Evolutionary conservation across 257 asterid species (phyloP), one percentile per base, ranked within the genome.

Genomic region (Nicotiana tomentosiformis): DNA sequence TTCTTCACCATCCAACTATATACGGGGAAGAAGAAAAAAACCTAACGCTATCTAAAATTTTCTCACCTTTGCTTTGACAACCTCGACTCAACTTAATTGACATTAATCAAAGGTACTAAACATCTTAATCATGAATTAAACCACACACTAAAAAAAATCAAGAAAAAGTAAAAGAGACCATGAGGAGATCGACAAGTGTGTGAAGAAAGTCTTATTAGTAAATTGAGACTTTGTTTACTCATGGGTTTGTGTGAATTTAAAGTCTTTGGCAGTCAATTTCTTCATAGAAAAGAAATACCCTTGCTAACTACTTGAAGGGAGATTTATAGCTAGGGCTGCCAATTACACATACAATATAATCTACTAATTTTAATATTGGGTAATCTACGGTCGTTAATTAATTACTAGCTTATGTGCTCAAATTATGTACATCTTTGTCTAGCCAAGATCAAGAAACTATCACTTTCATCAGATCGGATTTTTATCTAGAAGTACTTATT

Each of bases 1-100:
- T 49, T 69, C 74, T 49, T 67, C 77, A 4, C 70, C 64, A 69
- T 53, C 43, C 16, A 17, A 30, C 20, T 4, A 55, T 20, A 20
- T 20, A 20, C 7, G 33, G 7, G 23, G 51, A 72, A 61, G 8
- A 51, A 53, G 33, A 60, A 23, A 4, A 83, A 77, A 60, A 69
- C 66, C 72, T 10, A 23, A 15, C 64, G 17, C 66, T 32, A 82
- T 83, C 62, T 78, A 58, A 58, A 37, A 33, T 72, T 65, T 77
- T 60, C 70, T 0, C 64, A 77, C 80, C 43, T 74, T 72, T 56
- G 77, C 51, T 72, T 84, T 82, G 89, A 78, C 81, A 82, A 82
- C 66, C 26, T 65, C 65, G 84, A 78, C 69, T 65, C 62, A 20
- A 85, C 62, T 74, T 74, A 15, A 37, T 74, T 26, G 43, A 74